phyloP scores from a whole-genome alignment of 2,329 filamentous ascomycete species.

The Hypomyces rosellus region DNA sequence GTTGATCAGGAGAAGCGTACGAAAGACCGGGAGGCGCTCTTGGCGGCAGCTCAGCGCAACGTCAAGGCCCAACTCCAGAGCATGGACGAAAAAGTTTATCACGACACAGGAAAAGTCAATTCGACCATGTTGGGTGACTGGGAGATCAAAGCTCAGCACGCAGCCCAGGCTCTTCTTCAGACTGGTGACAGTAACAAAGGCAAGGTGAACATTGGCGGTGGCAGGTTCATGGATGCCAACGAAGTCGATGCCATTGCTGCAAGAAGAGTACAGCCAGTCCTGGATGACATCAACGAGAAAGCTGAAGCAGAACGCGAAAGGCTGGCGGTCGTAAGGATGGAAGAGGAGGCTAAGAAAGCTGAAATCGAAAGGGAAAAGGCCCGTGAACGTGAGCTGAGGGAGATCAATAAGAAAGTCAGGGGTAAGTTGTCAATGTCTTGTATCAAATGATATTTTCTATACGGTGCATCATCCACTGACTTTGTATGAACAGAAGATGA shows the following conservation, averaged over 20 bases:
- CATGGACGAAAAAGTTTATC: slow-evolving; percentile 76
- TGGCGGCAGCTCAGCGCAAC: slow-evolving; percentile 77
- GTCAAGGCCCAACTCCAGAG: slow-evolving; percentile 71
- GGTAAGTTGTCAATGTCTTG: slow-evolving; percentile 40
- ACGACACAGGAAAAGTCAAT: slow-evolving; percentile 67
- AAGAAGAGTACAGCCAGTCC: slow-evolving; percentile 69
- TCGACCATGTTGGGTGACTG: slow-evolving; percentile 66
- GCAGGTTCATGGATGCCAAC: slow-evolving; percentile 69
- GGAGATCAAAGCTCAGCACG: slow-evolving; percentile 68
- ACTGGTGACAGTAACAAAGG: slow-evolving; percentile 47
- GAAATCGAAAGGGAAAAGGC: slow-evolving; percentile 40
- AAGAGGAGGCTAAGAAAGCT: slow-evolving; percentile 52
- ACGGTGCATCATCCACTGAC: background rate
- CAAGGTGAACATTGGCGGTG: slow-evolving; percentile 67
- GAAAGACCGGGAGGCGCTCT: slow-evolving; percentile 65
- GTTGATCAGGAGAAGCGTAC: slow-evolving; percentile 69
- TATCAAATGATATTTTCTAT: background rate
- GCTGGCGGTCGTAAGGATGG: slow-evolving; percentile 57
- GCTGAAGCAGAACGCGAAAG: slow-evolving; percentile 66
- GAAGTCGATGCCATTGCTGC: slow-evolving; percentile 76
- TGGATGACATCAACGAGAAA: slow-evolving; percentile 78
- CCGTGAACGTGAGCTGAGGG: slow-evolving; percentile 47
- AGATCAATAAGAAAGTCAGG: slow-evolving; percentile 49
- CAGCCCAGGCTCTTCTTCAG: slow-evolving; percentile 60
- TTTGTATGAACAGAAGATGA: slow-evolving; percentile 35